These are phyloP conservation scores for Penicillium hesseltinei DNA, from an alignment of 2,329 filamentous ascomycete species.

Conservation along the genomic window DNA sequence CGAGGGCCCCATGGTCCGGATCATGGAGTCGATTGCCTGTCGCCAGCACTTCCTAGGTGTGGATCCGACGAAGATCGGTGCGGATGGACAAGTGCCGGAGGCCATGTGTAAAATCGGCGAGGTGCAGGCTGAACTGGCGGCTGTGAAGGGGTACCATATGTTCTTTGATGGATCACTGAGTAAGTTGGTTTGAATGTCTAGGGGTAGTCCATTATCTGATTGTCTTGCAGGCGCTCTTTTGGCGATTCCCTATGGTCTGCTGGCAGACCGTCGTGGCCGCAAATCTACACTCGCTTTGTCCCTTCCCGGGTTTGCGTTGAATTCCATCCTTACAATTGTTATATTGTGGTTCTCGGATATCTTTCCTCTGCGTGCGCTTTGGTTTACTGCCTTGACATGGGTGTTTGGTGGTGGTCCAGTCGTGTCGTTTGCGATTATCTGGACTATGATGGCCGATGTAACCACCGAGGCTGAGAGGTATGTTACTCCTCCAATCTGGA, in stretches of 20 bases:
- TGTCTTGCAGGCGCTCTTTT: constrained; percentile 43
- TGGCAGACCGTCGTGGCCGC: constrained; percentile 50
- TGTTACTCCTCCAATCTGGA: neutral
- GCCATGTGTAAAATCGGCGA: constrained; percentile 50
- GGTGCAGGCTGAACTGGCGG: constrained; percentile 50
- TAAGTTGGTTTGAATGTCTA: constrained; percentile 19
- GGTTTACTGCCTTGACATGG: constrained; percentile 48
- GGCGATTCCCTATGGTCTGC: constrained; percentile 50
- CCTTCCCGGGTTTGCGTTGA: constrained; percentile 43
- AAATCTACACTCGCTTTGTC: constrained; percentile 46
- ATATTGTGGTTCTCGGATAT: constrained; percentile 41
- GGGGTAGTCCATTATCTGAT: neutral
- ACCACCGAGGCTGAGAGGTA: constrained; percentile 47
- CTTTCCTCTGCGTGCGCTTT: constrained; percentile 49
- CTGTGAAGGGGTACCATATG: constrained; percentile 51
- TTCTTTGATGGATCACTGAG: constrained; percentile 48
- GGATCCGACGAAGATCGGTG: constrained; percentile 45
- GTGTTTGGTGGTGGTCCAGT: constrained; percentile 50
- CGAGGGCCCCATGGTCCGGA: constrained; percentile 47
- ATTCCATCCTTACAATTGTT: constrained; percentile 32
- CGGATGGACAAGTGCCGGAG: constrained; percentile 46
- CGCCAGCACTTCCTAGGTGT: constrained; percentile 43
- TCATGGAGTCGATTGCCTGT: constrained; percentile 52
- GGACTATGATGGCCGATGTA: constrained; percentile 54
- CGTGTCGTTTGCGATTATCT: constrained; percentile 47